Evolutionary conservation across 768 basidiomycete genomes (phyloP).

Genomic region (Tulasnella sp.): DNA sequence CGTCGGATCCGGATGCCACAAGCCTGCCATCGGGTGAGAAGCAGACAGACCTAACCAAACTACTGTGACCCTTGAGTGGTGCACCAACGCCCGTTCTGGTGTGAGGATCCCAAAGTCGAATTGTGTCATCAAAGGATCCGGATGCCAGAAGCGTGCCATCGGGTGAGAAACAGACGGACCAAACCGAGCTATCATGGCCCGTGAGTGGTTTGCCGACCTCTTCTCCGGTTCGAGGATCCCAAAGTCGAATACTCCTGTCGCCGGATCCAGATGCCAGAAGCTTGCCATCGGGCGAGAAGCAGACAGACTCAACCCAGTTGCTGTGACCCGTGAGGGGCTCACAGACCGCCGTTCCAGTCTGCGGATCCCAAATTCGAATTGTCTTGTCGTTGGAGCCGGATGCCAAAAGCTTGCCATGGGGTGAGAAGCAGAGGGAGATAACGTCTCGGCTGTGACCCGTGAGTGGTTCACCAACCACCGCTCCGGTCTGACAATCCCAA

Average conservation of each 20-base stretch:
- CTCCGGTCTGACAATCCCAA: neutral
- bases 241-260: neutral
- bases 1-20: too few species aligned
- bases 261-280: neutral
- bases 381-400: slow-evolving; percentile 8
- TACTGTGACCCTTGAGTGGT: too few species aligned
- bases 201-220: too few species aligned
- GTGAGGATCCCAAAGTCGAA: too few species aligned
- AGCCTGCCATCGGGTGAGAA: too few species aligned
- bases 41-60: too few species aligned
- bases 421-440: neutral
- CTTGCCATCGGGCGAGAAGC: slow-evolving; percentile 13
- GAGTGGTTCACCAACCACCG: neutral
- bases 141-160: too few species aligned
- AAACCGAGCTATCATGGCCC: too few species aligned
- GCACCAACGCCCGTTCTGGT: too few species aligned
- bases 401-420: slow-evolving; percentile 4
- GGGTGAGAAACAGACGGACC: too few species aligned
- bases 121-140: too few species aligned
- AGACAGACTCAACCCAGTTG: neutral
- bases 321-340: neutral
- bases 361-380: slow-evolving; percentile 5
- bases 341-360: neutral
- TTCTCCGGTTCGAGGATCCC: slow-evolving; percentile 12
- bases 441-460: neutral